These are phyloP conservation scores for Pseudonitzschia multistriata DNA, from an alignment of 108 stramenopile genomes.

Conservation along the genomic window DNA sequence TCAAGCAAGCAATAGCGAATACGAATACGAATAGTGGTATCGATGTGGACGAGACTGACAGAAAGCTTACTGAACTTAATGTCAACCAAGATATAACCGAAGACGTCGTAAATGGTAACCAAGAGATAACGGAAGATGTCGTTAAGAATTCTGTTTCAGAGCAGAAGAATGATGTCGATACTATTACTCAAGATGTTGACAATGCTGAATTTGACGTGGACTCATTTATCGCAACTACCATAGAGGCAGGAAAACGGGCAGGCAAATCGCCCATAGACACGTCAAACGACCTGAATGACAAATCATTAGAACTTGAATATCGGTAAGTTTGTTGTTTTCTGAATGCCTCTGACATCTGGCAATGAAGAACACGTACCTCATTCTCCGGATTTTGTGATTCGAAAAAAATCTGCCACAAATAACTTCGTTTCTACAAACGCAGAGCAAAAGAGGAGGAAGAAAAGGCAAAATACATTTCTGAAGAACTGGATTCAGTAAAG, in stretches of 20 bases:
- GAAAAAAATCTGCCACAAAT: neutral
- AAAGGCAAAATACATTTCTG: slow-evolving; percentile 20
- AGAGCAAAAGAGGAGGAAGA: slow-evolving; percentile 28
- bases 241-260: slow-evolving; percentile 59
- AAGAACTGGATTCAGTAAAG: slow-evolving; percentile 27
- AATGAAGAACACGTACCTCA: neutral
- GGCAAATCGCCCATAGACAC: slow-evolving; percentile 47
- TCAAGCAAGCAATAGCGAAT: too few relatives aligned
- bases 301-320: slow-evolving; percentile 44
- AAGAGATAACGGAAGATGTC: neutral
- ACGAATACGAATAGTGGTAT: too few relatives aligned
- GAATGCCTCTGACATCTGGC: neutral
- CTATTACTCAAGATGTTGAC: neutral
- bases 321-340: slow-evolving; percentile 14
- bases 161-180: neutral
- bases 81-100: neutral
- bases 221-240: slow-evolving; percentile 37
- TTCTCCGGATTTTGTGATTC: neutral
- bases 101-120: neutral
- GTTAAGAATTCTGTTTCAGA: slow-evolving; percentile 10
- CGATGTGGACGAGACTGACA: neutral
- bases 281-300: slow-evolving; percentile 47
- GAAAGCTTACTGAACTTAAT: too few relatives aligned
- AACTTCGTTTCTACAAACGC: neutral
- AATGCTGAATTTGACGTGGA: neutral